Conservation (phyloP, 495 filamentous ascomycete species). For the Emericellopsis terricola region DNA sequence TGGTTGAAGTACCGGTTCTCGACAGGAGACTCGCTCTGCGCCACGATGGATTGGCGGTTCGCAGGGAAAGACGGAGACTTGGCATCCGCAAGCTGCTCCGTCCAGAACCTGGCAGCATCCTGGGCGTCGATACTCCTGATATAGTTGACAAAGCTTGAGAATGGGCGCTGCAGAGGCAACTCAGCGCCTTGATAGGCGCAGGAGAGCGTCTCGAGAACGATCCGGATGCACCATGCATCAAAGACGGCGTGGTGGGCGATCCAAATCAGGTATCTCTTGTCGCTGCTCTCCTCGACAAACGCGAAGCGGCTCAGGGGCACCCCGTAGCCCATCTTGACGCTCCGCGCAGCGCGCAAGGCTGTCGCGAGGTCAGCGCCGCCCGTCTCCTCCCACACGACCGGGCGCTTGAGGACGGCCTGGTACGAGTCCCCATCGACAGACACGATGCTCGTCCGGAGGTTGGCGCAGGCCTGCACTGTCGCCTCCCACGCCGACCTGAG, state of each 20-base stretch:
- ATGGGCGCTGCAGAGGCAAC: no score
- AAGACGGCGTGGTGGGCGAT: constrained; percentile 47
- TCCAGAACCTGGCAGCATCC: background rate
- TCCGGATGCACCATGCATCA: constrained; percentile 40
- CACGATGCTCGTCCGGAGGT: constrained; percentile 38
- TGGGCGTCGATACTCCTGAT: background rate
- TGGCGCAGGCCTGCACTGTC: constrained; percentile 27
- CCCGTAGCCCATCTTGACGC: no score
- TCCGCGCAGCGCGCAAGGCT: no score
- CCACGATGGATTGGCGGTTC: no score
- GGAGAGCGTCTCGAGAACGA: constrained; percentile 4
- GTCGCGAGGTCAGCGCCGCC: no score
- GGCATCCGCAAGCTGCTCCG: background rate
- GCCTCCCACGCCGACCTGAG: constrained; percentile 38
- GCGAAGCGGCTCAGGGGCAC: no score
- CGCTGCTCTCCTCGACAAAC: no score
- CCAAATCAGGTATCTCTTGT: constrained; percentile 33
- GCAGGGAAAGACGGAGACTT: no score
- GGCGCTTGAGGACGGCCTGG: constrained; percentile 28
- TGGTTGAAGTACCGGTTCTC: background rate
- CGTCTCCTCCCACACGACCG: constrained; percentile 9
- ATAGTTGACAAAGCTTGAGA: background rate
- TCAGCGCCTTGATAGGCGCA: background rate
- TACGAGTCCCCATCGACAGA: constrained; percentile 20
- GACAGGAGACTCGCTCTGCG: no score